Evolutionary conservation across 139 green algal species (phyloP).

Genomic region (Dunaliella sp.): DNA sequence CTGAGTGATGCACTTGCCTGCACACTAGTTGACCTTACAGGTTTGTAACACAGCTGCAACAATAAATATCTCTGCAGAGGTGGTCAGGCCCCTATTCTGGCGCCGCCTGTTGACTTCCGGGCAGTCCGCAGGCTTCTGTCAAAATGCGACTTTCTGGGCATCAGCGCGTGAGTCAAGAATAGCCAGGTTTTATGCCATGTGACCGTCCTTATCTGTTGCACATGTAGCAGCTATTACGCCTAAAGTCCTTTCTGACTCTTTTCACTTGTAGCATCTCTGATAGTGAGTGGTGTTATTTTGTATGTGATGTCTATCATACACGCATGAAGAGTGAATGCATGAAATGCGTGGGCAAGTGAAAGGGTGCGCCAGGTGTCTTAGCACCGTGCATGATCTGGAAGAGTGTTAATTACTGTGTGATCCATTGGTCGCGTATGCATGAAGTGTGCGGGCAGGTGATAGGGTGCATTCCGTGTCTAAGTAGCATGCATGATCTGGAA

Average conservation of each 20-base stretch:
- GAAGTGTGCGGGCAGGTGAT: no score
- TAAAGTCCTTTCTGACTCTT: neutral
- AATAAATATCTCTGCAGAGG: no score
- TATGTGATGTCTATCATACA: neutral
- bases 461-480: no score
- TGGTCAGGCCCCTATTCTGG: neutral
- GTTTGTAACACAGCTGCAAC: no score
- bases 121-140: neutral
- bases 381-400: no score
- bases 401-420: no score
- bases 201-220: neutral
- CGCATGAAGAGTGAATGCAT: neutral
- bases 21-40: no score
- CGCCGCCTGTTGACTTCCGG: neutral
- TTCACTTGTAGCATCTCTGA: neutral
- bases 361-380: no score
- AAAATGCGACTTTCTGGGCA: slow-evolving; percentile 7
- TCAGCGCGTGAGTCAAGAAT: slow-evolving; percentile 5
- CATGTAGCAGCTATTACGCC: neutral
- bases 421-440: no score
- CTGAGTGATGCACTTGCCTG: no score
- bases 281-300: neutral
- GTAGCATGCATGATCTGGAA: no score
- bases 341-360: neutral
- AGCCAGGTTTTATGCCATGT: neutral